Base-by-base conservation (phyloP, 768 basidiomycete genomes). In the Candolleomyces efflorescens region DNA sequence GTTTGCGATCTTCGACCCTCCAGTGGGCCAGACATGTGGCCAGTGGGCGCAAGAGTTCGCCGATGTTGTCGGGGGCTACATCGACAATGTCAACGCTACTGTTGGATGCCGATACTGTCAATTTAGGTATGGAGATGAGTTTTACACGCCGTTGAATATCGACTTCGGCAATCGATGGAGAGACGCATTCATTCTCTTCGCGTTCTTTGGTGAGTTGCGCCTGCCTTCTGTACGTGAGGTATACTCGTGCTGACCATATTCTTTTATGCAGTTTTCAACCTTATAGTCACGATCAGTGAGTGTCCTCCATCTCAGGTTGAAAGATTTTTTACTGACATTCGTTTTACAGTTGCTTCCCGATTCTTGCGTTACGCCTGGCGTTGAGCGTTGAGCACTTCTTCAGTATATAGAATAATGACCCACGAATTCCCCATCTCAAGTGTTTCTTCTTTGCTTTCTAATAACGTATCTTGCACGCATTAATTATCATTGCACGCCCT, bases 21-120 rank as follows among this genome's bases (percentile, higher is more conserved):
- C 93, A 0, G 59, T 75, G 1, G 87, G 85, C 2, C 83, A 92
- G 68, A 90, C 86, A 0, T 96, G 94, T 65, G 62, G 62, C 10
- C 62, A 77, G 1, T 96, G 90, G 88, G 87, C 87, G 0, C 67
- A 74, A 18, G 73, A 82, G 11, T 95, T 92, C 69, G 81, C 87
- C 11, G 60, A 60, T 0, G 68, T 65, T 0, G 78, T 81, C 50
- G 89, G 89, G 0, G 93, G 93, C 0, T 94, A 94, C 69, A 71
- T 95, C 15, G 78, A 85, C 56, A 85, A 94, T 63, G 77, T 80
- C 0, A 73, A 78, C 55, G 89, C 80, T 12, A 86, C 83, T 0
- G 55, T 67, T 1, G 66, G 70, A 5, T 95, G 94, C 69, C 78
- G 79, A 13, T 94, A 92, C 69, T 94, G 93, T 64, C 81, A 84